A percentile compares a stretch with the other conserved stretches of the same genome.
These are phyloP conservation scores for Xylaria grammica DNA, from an alignment of 495 filamentous ascomycete genomes.

Conservation along the genomic window DNA sequence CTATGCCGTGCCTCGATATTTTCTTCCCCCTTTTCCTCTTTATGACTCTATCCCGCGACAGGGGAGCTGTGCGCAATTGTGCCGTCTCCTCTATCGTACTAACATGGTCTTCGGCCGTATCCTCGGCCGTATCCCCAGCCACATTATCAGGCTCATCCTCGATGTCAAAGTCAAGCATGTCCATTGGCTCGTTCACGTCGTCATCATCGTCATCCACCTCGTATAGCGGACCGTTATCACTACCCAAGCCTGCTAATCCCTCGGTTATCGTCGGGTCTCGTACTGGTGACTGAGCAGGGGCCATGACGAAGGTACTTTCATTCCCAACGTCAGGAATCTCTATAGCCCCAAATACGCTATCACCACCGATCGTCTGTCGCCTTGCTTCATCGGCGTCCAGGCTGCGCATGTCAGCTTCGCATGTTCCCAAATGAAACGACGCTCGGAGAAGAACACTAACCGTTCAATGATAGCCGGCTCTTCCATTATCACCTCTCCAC, in stretches of 20 bases:
- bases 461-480: conserved; percentile 44
- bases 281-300: conserved; percentile 35
- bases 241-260: conserved; percentile 23
- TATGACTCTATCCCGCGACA: conserved; percentile 28
- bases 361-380: conserved; percentile 39
- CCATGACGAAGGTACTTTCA: conserved; percentile 51
- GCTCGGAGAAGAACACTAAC: conserved; percentile 14
- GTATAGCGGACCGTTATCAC: conserved; percentile 18
- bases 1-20: conserved; percentile 74
- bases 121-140: no score
- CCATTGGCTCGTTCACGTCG: conserved; percentile 31
- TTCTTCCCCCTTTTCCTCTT: conserved; percentile 59
- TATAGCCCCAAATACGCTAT: conserved; percentile 52
- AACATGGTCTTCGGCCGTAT: conserved; percentile 26
- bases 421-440: not conserved
- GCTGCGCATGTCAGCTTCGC: conserved; percentile 26
- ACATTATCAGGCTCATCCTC: conserved; percentile 29
- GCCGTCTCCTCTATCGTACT: conserved; percentile 25
- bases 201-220: conserved; percentile 35
- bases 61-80: conserved; percentile 35
- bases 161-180: conserved; percentile 29
- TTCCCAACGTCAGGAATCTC: conserved; percentile 51
- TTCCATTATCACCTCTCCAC: conserved; percentile 46
- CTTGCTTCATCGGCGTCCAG: conserved; percentile 43
- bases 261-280: conserved; percentile 27